Conservation (phyloP, 768 basidiomycete species). For the Boletus sp. region DNA sequence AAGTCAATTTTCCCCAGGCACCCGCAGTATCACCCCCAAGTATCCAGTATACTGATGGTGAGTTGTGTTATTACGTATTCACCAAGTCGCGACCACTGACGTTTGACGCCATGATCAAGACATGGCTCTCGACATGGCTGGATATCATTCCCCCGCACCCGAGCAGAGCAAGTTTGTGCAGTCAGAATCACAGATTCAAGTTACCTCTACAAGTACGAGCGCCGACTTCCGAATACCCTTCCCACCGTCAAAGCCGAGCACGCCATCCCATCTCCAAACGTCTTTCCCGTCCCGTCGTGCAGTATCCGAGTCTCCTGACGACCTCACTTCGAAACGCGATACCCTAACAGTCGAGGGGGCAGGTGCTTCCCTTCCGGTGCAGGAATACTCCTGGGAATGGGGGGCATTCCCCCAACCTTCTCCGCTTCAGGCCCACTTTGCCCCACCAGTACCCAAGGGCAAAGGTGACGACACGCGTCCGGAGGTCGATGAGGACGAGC, state of each 20-base stretch:
- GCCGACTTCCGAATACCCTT: constrained; percentile 16
- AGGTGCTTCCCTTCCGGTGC: constrained; percentile 31
- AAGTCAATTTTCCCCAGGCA: constrained; percentile 42
- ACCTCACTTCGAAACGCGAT: constrained; percentile 27
- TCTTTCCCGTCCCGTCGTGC: constrained; percentile 45
- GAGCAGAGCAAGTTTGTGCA: not conserved
- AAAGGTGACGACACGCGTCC: constrained; percentile 13
- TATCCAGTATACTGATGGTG: constrained; percentile 62
- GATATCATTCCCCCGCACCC: constrained; percentile 54
- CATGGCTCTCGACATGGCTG: constrained; percentile 77
- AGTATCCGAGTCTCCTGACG: constrained; percentile 61
- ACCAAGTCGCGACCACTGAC: not conserved
- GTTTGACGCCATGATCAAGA: constrained; percentile 38
- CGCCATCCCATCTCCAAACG: constrained; percentile 24
- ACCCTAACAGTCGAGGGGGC: constrained; percentile 3
- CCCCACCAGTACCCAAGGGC: constrained; percentile 12
- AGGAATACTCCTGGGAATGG: constrained; percentile 94
- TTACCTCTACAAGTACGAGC: not conserved
- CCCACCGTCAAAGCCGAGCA: constrained; percentile 17
- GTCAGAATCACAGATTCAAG: constrained; percentile 12
- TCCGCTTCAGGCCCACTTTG: constrained; percentile 53
- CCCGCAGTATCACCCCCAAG: constrained; percentile 47
- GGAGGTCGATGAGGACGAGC: constrained; percentile 19
- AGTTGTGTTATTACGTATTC: constrained; percentile 12
- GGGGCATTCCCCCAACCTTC: constrained; percentile 83